Evolutionary conservation across 768 basidiomycete genomes (phyloP), one percentile per base, ranked within the genome.

Genomic region (Panellus pusillus): DNA sequence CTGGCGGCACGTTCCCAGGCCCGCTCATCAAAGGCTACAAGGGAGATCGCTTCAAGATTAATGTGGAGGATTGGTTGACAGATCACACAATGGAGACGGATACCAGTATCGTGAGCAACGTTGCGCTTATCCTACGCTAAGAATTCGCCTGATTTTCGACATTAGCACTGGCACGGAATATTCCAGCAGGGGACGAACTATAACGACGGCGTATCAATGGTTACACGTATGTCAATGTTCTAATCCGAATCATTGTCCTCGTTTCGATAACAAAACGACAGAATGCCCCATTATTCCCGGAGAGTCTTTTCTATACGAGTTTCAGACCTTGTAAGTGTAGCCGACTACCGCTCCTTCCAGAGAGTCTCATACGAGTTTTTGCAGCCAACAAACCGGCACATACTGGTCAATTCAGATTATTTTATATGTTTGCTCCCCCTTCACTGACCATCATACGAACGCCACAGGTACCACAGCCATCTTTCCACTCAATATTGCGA

Each of bases 141-240:
- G 9, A 24, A 56, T 27, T 18, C 9, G 7, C 32, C 15, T 37
- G 71, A 70, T 35, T 35, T 35, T 14, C 14, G 3, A 3, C 32
- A 18, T 17, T 55, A 74, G 73, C 81, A 83, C 57, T 82, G 79
- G 79, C 81, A 82, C 58, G 81, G 81, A 3, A 60, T 82, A 43
- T 71, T 66, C 47, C 80, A 82, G 60, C 61, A 64, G 1, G 52
- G 57, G 3, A 73, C 75, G 6, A 77, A 72, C 50, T 77, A 68
- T 65, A 75, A 70, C 1, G 81, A 83, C 50, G 81, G 81, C 8
- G 56, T 68, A 1, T 64, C 66, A 3, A 70, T 67, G 15, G 67
- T 74, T 14, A 68, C 53, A 8, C 42, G 36, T 49, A 1, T 9
- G 35, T 41, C 7, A 12, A 35, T 29, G 14, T 19, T 13, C 14